phyloP scores from a whole-genome alignment of 345 rosid genomes.

The Citrus mangshanensis region DNA sequence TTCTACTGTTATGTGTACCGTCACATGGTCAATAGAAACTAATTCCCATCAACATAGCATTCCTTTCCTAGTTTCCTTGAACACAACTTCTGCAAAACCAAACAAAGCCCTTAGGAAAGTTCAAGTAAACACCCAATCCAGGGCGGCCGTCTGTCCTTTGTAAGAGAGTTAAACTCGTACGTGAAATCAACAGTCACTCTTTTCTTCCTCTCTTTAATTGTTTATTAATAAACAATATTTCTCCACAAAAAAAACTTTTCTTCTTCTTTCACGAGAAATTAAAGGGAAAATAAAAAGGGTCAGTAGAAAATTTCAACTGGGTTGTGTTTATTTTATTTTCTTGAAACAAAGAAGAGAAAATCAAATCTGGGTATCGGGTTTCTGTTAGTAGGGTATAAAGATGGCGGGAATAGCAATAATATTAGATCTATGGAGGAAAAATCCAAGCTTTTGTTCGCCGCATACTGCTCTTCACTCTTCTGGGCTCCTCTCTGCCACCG shows the following conservation, averaged over 20 bases:
- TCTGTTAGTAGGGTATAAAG: constrained; percentile 13
- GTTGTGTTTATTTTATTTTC: neutral
- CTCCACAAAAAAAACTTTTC: neutral
- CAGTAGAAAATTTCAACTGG: constrained; percentile 10
- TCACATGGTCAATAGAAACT: too few relatives aligned
- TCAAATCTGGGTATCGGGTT: neutral
- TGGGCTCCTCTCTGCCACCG: constrained; percentile 53
- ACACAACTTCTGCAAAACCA: neutral
- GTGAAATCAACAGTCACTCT: neutral
- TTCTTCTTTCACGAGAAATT: constrained; percentile 4
- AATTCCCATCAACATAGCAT: too few relatives aligned
- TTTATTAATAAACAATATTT: neutral
- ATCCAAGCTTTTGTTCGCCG: constrained; percentile 44
- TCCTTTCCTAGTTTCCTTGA: too few relatives aligned
- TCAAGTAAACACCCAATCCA: neutral
- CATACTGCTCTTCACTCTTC: constrained; percentile 46
- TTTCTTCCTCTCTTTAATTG: neutral
- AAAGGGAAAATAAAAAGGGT: neutral
- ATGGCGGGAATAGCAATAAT: constrained; percentile 88
- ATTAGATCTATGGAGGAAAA: constrained; percentile 74
- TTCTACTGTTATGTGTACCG: too few relatives aligned
- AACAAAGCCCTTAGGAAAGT: neutral
- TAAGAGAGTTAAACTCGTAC: too few relatives aligned
- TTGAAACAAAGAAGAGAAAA: neutral
- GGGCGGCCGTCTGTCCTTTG: too few relatives aligned